Percentiles rank a stretch among this genome's conserved stretches.
Evolutionary conservation across 2,329 filamentous ascomycete genomes (phyloP).

Genomic region (Aspergillus tubingensis): DNA sequence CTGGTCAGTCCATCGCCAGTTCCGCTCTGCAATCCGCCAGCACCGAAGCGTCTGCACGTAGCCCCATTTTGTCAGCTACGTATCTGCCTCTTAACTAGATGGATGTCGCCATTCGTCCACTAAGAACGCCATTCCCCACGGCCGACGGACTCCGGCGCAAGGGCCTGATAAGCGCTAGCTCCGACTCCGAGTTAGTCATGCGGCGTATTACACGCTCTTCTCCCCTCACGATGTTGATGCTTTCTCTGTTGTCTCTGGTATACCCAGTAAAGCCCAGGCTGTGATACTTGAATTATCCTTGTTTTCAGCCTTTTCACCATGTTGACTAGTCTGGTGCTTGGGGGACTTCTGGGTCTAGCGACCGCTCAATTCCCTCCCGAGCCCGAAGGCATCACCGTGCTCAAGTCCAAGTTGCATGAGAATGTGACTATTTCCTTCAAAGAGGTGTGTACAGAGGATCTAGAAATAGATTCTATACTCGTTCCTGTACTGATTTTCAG

Average conservation of each 20-base stretch:
- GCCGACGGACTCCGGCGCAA: not conserved
- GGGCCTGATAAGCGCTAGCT: not conserved
- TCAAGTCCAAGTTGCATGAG: slow-evolving; percentile 4
- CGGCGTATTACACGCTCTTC: not conserved
- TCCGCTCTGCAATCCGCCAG: too few species aligned
- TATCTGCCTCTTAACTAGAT: not conserved
- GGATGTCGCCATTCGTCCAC: not conserved
- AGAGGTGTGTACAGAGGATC: not conserved
- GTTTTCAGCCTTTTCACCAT: not conserved
- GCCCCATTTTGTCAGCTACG: too few species aligned
- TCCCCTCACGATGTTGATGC: not conserved
- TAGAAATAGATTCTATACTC: too few species aligned
- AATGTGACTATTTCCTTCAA: slow-evolving; percentile 1
- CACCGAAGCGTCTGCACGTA: too few species aligned
- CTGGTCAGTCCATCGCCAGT: too few species aligned
- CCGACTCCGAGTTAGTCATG: not conserved
- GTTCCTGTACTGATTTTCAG: not conserved
- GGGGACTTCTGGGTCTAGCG: not conserved
- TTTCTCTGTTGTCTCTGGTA: too few species aligned
- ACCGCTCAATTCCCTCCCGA: slow-evolving; percentile 1
- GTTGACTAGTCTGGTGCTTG: not conserved
- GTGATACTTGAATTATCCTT: not conserved
- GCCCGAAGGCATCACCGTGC: not conserved
- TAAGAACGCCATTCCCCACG: not conserved
- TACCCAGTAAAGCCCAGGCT: not conserved